Conservation (phyloP, 768 basidiomycete species). For the Russula foetens region DNA sequence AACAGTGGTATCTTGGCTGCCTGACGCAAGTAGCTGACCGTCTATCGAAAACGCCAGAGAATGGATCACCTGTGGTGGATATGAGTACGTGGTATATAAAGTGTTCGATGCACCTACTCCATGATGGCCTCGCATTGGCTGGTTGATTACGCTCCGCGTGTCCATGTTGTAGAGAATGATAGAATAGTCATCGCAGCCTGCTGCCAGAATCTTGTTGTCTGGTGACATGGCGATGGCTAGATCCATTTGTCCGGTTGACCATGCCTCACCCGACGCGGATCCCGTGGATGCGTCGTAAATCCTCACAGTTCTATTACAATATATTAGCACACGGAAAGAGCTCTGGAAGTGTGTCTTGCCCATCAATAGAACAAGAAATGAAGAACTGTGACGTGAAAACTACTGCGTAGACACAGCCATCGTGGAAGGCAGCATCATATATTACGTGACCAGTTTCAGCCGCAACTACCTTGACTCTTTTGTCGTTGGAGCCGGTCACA, state of each 20-base stretch:
- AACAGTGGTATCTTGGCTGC: too few species aligned
- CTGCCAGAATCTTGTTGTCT: conserved; percentile 22
- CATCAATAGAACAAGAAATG: conserved; percentile 6
- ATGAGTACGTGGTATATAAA: background rate
- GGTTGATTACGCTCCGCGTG: background rate
- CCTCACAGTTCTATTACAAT: conserved; percentile 5
- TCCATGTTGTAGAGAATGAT: conserved; percentile 12
- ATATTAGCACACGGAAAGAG: background rate
- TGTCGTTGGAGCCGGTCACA: conserved; percentile 8
- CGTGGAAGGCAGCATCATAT: conserved; percentile 9
- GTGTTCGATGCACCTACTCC: background rate
- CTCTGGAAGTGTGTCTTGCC: background rate
- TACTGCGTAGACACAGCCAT: conserved; percentile 2
- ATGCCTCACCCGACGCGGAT: background rate
- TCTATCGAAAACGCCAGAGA: too few species aligned
- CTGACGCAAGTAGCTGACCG: too few species aligned
- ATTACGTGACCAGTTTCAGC: conserved; percentile 1
- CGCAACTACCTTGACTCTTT: conserved; percentile 4
- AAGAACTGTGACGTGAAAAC: background rate
- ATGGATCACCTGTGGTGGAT: too few species aligned
- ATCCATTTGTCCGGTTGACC: conserved; percentile 7
- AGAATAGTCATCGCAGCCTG: conserved; percentile 1
- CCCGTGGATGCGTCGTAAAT: conserved; percentile 8
- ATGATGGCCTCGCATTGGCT: conserved; percentile 1
- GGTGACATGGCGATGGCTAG: conserved; percentile 24